Evolutionary conservation across 805 yeast genomes (phyloP), one percentile per base, ranked within the genome.

Genomic region (Tetrapisispora phaffii): DNA sequence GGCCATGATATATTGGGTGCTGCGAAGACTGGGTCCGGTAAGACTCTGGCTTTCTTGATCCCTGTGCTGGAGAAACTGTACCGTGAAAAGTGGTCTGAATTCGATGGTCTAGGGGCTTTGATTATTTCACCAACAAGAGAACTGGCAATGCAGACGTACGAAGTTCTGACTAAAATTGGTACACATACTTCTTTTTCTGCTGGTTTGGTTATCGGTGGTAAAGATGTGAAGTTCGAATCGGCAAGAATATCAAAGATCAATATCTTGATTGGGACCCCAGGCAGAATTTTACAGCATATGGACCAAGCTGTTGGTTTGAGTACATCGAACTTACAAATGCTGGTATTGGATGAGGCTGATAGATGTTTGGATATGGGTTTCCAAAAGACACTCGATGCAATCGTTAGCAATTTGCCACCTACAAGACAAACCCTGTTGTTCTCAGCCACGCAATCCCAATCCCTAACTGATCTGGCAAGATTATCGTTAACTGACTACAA

Each of bases 351-450:
- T 63, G 97, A 88, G 63, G 96, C 96, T 0, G 97, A 88, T 59
- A 71, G 96, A 53, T 85, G 93, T 56, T 68, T 88, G 55, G 97
- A 88, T 65, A 85, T 89, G 95, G 96, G 96, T 7, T 88, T 88
- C 72, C 80, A 80, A 59, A 77, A 77, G 54, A 83, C 93, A 37
- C 66, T 88, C 49, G 96, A 89, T 60, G 82, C 82, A 26, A 88
- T 88, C 44, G 66, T 88, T 23, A 75, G 77, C 39, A 86, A 83
- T 60, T 67, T 88, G 48, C 94, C 96, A 0, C 77, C 82, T 10
- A 73, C 80, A 4, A 75, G 96, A 59, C 96, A 89, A 60, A 87
- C 96, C 0, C 61, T 88, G 41, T 65, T 88, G 40, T 89, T 85
- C 54, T 83, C 94, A 0, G 97, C 96, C 0, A 88, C 97, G 1